Percentiles rank a stretch among this genome's conserved stretches.
Evolutionary conservation across 2,329 filamentous ascomycete genomes (phyloP).

Genomic region (Capronia americana): DNA sequence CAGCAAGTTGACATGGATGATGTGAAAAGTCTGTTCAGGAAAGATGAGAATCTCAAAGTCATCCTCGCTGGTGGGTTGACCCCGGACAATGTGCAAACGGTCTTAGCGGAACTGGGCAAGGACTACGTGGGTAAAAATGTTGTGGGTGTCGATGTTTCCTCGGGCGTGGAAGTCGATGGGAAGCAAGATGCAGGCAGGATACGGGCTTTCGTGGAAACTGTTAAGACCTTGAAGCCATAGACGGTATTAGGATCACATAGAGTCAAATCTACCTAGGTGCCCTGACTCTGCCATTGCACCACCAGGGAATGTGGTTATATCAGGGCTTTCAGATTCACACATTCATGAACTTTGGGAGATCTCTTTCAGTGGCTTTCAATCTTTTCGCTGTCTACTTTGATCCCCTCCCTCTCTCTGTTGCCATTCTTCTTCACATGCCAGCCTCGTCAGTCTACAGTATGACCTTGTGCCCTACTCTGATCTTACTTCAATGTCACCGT

Average conservation of each 20-base stretch:
- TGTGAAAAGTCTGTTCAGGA: conserved; percentile 70
- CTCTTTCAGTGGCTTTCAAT: background rate
- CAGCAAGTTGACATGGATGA: conserved; percentile 74
- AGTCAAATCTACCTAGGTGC: too few relatives aligned
- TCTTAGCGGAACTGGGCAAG: conserved; percentile 68
- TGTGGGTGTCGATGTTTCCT: conserved; percentile 89
- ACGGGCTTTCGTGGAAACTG: conserved; percentile 75
- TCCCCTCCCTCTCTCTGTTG: conserved; percentile 34
- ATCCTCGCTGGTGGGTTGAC: conserved; percentile 85
- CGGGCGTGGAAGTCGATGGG: conserved; percentile 85
- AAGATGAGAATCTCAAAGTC: conserved; percentile 73
- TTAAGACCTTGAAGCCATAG: conserved; percentile 57
- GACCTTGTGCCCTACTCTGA: background rate
- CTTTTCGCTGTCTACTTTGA: conserved; percentile 47
- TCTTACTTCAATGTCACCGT: background rate
- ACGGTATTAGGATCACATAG: background rate
- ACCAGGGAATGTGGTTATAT: background rate
- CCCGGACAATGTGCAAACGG: conserved; percentile 75
- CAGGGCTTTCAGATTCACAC: too few relatives aligned
- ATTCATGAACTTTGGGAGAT: background rate
- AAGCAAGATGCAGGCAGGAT: conserved; percentile 84
- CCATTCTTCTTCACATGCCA: background rate
- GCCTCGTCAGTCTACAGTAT: background rate
- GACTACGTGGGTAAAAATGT: conserved; percentile 62
- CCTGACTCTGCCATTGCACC: background rate